Conservation (phyloP, 2,329 filamentous ascomycete species). For the Pleoardoris graminearum region DNA sequence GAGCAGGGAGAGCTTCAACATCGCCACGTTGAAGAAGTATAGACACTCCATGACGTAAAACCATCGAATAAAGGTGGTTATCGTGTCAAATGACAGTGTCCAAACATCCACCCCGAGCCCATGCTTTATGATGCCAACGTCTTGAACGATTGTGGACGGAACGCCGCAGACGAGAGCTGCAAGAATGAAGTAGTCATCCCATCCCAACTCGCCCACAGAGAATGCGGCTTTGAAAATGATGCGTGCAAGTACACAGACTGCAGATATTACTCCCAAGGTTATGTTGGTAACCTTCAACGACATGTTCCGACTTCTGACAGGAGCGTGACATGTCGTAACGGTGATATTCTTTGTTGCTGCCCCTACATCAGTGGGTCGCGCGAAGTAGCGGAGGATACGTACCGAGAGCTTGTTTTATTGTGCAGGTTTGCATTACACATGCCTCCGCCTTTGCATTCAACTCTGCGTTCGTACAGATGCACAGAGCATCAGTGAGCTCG, state of each 20-base stretch:
- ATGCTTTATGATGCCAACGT: constrained; percentile 15
- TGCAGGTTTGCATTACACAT: constrained; percentile 19
- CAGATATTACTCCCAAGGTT: constrained; percentile 39
- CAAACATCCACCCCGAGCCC: constrained; percentile 57
- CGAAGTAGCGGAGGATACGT: neutral
- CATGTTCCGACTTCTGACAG: constrained; percentile 42
- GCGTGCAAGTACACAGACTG: constrained; percentile 41
- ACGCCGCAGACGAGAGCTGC: constrained; percentile 21
- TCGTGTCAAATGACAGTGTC: constrained; percentile 47
- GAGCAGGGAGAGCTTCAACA: constrained; percentile 30
- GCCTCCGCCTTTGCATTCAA: constrained; percentile 14
- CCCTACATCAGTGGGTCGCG: constrained; percentile 4
- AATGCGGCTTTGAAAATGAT: constrained; percentile 45
- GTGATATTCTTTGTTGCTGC: constrained; percentile 51
- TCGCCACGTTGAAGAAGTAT: constrained; percentile 30
- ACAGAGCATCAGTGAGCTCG: constrained; percentile 14
- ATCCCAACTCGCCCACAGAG: constrained; percentile 40
- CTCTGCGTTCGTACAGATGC: constrained; percentile 18
- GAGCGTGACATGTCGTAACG: constrained; percentile 43
- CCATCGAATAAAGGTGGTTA: constrained; percentile 48
- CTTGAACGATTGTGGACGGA: constrained; percentile 25
- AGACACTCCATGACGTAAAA: constrained; percentile 37
- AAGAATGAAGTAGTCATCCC: constrained; percentile 43
- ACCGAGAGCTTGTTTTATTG: constrained; percentile 17
- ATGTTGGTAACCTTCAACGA: constrained; percentile 40